These are phyloP conservation scores for Rhizopogon roseolus DNA, from an alignment of 768 basidiomycete species.

Conservation along the genomic window DNA sequence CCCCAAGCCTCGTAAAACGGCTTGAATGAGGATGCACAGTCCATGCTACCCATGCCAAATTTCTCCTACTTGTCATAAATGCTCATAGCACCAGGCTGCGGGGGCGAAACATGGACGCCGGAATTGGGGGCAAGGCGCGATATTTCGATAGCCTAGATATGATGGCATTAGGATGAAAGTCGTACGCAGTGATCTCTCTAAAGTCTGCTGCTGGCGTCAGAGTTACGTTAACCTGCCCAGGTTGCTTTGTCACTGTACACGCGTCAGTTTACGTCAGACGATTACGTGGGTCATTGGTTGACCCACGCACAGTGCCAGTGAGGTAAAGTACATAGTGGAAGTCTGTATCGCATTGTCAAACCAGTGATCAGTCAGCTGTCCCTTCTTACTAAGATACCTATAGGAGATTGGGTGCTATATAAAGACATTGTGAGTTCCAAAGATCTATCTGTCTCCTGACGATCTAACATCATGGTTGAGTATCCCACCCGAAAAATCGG, in stretches of 20 bases:
- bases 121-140: conserved; percentile 34
- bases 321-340: too few species aligned
- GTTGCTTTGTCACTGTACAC: too few species aligned
- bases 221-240: too few species aligned
- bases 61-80: conserved; percentile 40
- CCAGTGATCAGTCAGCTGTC: too few species aligned
- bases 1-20: conserved; percentile 39
- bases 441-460: neutral
- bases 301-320: too few species aligned
- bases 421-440: neutral
- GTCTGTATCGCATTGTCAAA: too few species aligned
- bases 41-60: conserved; percentile 35
- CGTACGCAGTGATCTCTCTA: too few species aligned
- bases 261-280: too few species aligned
- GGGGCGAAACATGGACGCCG: conserved; percentile 44
- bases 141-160: conserved; percentile 31
- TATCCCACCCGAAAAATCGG: neutral
- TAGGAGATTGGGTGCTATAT: neutral
- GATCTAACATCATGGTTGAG: neutral
- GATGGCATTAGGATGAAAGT: conserved; percentile 18
- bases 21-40: conserved; percentile 37
- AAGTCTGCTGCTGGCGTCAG: too few species aligned
- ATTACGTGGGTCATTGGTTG: too few species aligned
- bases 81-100: conserved; percentile 44
- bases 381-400: too few species aligned